Base-by-base conservation (phyloP, 306 rosid genomes). In the Biancaea sappan region DNA sequence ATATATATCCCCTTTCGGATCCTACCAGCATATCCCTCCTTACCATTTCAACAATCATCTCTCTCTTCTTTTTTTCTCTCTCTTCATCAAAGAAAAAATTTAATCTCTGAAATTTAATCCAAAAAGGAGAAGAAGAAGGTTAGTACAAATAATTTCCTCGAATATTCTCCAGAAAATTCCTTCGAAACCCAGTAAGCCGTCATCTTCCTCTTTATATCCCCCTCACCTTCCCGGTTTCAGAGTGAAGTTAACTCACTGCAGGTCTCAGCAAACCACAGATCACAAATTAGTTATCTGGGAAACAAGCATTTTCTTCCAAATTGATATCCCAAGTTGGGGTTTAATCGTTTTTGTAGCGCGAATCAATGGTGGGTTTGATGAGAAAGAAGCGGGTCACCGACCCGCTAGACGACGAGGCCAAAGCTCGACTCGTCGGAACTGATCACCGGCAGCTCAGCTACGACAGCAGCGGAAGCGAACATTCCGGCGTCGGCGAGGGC, bases 381-480 rank as follows among this genome's bases (percentile, higher is more conserved):
- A 82, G 92, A 57, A 62, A 78, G 28, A 93, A 91, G 70, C 80
- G 88, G 26, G 88, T 91, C 24, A 91, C 89, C 1, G 89, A 86
- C 72, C 97, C 89, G 2, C 86, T 93, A 13, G 78, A 84, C 59
- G 98, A 88, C 5, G 80, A 81, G 74, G 92, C 83, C 18, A 89
- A 61, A 73, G 96, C 90, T 4, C 91, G 87, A 1, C 88, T 93
- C 28, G 78, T 85, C 16, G 90, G 88, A 38, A 70, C 71, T 11
- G 72, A 82, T 44, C 22, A 58, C 76, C 75, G 72, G 48, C 81
- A 35, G 1, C 71, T 80, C 2, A 82, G 89, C 19, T 82, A 71
- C 29, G 71, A 15, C 6, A 89, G 96, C 86, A 91, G 96, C 77
- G 98, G 91, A 0, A 94, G 97, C 74, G 91, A 94, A 4, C 91